Evolutionary conservation across 2,329 filamentous ascomycete species (phyloP), one percentile per base, ranked within the genome.

Genomic region (Didymella sp.): DNA sequence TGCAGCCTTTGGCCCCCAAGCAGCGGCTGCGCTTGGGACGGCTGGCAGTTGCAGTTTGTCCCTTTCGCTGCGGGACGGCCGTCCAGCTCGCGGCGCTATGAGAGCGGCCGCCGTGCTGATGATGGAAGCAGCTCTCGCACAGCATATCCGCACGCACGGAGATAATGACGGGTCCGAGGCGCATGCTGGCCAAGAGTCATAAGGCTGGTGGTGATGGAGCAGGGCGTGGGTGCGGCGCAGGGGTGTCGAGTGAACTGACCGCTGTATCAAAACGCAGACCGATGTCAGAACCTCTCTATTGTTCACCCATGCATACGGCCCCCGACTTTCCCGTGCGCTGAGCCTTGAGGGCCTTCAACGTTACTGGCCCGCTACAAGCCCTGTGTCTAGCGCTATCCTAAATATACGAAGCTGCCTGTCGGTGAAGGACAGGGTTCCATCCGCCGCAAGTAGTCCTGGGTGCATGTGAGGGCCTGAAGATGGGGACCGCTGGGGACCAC

Each of bases 321-420:
- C 57, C 67, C 64, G 62, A 66, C 61, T 43, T 60, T 66, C 49
- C 61, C 62, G 61, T 59, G 60, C 56, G 64, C 65, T 63, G 59
- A 62, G 64, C 63, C 59, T 58, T 60, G 63, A 47, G 56, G 27
- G 42, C 42, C 55, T 61, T 60, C 60, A 61, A 60, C 65, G 62
- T 62, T 62, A 69, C 50, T 70, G 67, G 66, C 60, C 66, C 63
- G 64, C 66, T 62, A 63, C 63, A 56, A 62, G 59, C 58, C 60
- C 54, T 59, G 61, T 43, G 58, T 50, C 66, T 69, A 68, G 67
- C 66, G 67, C 60, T 55, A 64, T 68, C 61, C 67, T 68, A 70
- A 68, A 70, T 64, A 67, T 70, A 70, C 66, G 42, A 63, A 62
- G 62, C 64, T 62, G 67, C 66, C 52, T 67, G 67, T 68, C 67